Conservation (phyloP, 164 flowering plant species). For the Macadamia tetraphylla region DNA sequence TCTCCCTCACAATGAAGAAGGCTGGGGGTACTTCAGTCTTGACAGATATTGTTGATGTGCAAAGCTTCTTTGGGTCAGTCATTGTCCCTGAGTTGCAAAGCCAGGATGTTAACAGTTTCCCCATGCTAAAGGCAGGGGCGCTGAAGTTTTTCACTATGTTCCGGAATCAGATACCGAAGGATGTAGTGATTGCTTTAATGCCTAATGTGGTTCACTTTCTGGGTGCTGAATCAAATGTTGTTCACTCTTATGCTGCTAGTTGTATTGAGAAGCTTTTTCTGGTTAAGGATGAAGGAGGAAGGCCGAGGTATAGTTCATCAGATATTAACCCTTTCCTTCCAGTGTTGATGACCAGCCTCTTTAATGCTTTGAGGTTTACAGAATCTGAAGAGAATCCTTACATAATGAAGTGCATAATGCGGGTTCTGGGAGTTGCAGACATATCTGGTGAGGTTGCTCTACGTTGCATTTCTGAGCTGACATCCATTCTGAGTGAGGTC, state of each 20-base stretch:
- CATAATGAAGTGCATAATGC: slow-evolving; percentile 91
- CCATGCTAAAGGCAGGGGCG: slow-evolving; percentile 91
- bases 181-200: slow-evolving; percentile 44
- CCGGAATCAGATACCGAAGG: slow-evolving; percentile 59
- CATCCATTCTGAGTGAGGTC: slow-evolving; percentile 56
- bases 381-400: slow-evolving; percentile 91
- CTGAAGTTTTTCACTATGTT: slow-evolving; percentile 85
- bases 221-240: slow-evolving; percentile 78
- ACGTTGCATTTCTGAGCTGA: slow-evolving; percentile 61
- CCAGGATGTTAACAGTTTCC: slow-evolving; percentile 63
- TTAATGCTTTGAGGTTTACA: slow-evolving; percentile 59
- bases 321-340: slow-evolving; percentile 60
- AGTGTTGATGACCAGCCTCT: slow-evolving; percentile 66
- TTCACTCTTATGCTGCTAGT: slow-evolving; percentile 94
- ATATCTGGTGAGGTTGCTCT: slow-evolving; percentile 60
- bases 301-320: slow-evolving; percentile 44
- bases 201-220: slow-evolving; percentile 70
- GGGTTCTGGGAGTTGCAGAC: slow-evolving; percentile 80
- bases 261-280: slow-evolving; percentile 90
- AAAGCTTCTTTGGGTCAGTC: slow-evolving; percentile 55
- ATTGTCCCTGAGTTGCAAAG: slow-evolving; percentile 78
- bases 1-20: slow-evolving; percentile 68
- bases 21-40: slow-evolving; percentile 64
- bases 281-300: slow-evolving; percentile 76
- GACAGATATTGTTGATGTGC: slow-evolving; percentile 78